Evolutionary conservation across 1,284 basidiomycete species (phyloP).

Genomic region (Moniliella sp.): DNA sequence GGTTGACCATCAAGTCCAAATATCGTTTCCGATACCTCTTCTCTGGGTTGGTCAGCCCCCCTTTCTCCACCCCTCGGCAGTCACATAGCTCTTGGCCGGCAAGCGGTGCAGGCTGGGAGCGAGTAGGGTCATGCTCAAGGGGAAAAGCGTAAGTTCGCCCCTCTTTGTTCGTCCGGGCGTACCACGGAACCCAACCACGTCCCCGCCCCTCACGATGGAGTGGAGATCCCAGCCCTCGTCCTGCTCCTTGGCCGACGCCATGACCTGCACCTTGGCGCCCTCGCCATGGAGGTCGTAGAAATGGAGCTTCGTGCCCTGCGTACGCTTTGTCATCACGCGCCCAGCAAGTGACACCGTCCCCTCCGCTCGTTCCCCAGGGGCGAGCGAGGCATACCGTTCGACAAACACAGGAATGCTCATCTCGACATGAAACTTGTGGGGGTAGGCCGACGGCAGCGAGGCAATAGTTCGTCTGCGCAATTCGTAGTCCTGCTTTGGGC

Average conservation of each 20-base stretch:
- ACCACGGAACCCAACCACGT: conserved; percentile 81
- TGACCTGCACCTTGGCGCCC: conserved; percentile 79
- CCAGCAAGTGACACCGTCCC: conserved; percentile 50
- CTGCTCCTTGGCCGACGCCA: conserved; percentile 63
- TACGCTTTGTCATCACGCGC: conserved; percentile 70
- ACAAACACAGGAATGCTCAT: conserved; percentile 60
- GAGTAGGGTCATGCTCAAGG: conserved; percentile 62
- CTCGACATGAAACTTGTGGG: conserved; percentile 90
- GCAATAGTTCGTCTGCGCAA: too few species aligned
- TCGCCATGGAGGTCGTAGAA: conserved; percentile 92
- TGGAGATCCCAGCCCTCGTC: conserved; percentile 48
- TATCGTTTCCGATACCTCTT: conserved; percentile 95
- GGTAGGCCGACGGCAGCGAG: too few species aligned
- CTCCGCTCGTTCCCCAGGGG: conserved; percentile 16
- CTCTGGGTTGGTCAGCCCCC: conserved; percentile 55
- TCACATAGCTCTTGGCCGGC: conserved; percentile 35
- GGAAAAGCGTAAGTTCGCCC: conserved; percentile 79
- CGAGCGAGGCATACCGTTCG: conserved; percentile 43
- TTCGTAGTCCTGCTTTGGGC: too few species aligned
- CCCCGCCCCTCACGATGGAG: conserved; percentile 74
- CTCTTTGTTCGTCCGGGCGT: conserved; percentile 76
- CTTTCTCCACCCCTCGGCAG: conserved; percentile 40
- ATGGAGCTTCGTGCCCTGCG: conserved; percentile 58
- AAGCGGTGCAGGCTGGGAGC: conserved; percentile 89
- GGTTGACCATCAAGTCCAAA: conserved; percentile 88